These are phyloP conservation scores for Cudoniella acicularis DNA, from an alignment of 495 filamentous ascomycete genomes.

Conservation along the genomic window DNA sequence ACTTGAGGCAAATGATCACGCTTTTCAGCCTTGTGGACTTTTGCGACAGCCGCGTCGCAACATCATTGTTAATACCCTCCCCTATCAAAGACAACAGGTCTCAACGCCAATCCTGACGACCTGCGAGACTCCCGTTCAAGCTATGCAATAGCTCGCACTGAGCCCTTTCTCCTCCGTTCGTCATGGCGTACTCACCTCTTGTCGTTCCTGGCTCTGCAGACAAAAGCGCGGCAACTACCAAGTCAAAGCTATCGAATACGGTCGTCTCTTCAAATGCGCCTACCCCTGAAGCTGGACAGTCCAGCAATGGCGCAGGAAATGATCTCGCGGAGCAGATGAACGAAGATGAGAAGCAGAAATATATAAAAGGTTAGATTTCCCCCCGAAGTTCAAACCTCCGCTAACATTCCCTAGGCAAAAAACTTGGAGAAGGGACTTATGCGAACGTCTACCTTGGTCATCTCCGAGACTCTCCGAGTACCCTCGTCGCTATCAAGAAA, in stretches of 20 bases:
- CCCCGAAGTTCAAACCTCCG: background rate
- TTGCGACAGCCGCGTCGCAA: background rate
- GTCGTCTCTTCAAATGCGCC: slow-evolving; percentile 8
- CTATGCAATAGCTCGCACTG: background rate
- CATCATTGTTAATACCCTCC: background rate
- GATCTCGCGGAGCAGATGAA: slow-evolving; percentile 87
- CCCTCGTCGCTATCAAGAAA: slow-evolving; percentile 92
- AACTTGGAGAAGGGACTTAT: slow-evolving; percentile 95
- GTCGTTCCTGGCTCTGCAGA: slow-evolving; percentile 17
- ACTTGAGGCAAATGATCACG: too few species aligned
- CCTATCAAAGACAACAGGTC: background rate
- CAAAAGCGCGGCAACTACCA: slow-evolving; percentile 1
- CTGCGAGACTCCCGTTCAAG: background rate
- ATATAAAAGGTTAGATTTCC: slow-evolving; percentile 66
- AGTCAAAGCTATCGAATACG: slow-evolving; percentile 12
- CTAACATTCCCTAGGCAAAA: slow-evolving; percentile 55
- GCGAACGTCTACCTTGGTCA: slow-evolving; percentile 91
- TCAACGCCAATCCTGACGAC: background rate
- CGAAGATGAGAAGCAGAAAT: slow-evolving; percentile 79
- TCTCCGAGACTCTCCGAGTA: slow-evolving; percentile 59
- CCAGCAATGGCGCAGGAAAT: slow-evolving; percentile 19
- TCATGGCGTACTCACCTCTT: slow-evolving; percentile 25
- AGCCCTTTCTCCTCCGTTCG: background rate
- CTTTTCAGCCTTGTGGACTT: background rate
- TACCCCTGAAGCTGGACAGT: slow-evolving; percentile 1